Conservation (phyloP, 23 red algal genomes). For the Agarophyton chilense region DNA sequence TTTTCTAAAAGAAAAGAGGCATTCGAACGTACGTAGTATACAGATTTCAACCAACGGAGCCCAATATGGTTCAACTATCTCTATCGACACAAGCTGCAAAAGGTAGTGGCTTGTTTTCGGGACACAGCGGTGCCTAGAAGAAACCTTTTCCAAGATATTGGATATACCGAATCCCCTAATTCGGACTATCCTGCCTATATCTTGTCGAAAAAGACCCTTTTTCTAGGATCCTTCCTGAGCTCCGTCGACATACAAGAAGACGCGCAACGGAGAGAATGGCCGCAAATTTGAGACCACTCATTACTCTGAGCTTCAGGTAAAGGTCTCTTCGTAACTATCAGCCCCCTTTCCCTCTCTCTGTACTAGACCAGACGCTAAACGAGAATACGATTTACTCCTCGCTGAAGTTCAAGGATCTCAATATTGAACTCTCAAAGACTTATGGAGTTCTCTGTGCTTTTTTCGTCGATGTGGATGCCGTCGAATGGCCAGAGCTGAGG, state of each 20-base stretch:
- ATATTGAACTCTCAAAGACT: neutral
- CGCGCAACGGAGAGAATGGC: neutral
- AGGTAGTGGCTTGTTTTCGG: neutral
- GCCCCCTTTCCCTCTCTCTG: neutral
- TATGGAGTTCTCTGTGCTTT: neutral
- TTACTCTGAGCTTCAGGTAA: neutral
- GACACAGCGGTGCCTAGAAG: neutral
- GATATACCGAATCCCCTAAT: neutral
- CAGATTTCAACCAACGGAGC: neutral
- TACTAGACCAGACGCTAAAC: neutral
- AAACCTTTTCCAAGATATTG: neutral
- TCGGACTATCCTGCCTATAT: neutral
- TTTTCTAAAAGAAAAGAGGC: neutral
- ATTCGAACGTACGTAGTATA: neutral
- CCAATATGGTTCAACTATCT: slow-evolving; percentile 22
- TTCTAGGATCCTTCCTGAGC: neutral
- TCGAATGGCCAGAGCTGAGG: neutral
- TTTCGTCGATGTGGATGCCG: neutral
- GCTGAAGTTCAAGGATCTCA: neutral
- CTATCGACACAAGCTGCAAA: neutral
- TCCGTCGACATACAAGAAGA: neutral
- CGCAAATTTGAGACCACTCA: neutral
- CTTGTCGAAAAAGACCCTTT: neutral
- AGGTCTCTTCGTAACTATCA: neutral
- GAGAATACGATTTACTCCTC: neutral